These are phyloP conservation scores for Beauveria bassiana DNA, from an alignment of 2,329 filamentous ascomycete genomes.

Conservation along the genomic window DNA sequence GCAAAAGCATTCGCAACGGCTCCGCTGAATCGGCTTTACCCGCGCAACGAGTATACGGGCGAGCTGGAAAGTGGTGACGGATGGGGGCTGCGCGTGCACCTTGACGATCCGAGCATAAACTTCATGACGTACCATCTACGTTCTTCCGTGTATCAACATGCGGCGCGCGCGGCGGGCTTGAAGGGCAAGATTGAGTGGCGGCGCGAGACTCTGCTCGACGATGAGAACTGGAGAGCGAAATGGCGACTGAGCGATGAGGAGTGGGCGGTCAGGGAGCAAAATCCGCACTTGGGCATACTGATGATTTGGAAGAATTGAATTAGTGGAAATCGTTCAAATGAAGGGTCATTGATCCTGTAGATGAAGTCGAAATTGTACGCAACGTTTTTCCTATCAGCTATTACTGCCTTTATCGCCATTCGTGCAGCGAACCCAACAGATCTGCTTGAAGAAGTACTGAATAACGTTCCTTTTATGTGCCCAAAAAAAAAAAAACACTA, in stretches of 20 bases:
- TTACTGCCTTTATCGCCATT: no score
- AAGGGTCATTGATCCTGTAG: no score
- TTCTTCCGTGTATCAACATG: slow-evolving; percentile 8
- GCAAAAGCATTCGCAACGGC: not conserved
- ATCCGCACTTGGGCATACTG: not conserved
- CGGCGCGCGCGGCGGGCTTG: slow-evolving; percentile 11
- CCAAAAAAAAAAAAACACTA: no score
- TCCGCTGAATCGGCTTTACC: not conserved
- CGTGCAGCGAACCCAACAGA: no score
- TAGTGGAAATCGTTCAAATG: no score
- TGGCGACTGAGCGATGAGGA: not conserved
- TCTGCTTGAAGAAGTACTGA: no score
- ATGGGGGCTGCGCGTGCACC: not conserved
- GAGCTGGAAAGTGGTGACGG: not conserved
- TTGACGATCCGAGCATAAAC: not conserved
- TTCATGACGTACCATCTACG: slow-evolving; percentile 13
- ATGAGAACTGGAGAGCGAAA: not conserved
- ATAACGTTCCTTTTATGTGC: no score
- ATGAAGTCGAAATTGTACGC: no score
- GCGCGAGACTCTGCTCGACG: not conserved
- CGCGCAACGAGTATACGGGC: not conserved
- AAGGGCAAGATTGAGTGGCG: slow-evolving; percentile 3
- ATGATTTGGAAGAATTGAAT: not conserved
- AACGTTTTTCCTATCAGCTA: no score
- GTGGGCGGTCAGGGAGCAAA: not conserved